Percentiles rank a stretch among this genome's conserved stretches.
phyloP scores from a whole-genome alignment of 2,329 filamentous ascomycete genomes.

The Beauveria pseudobassiana region DNA sequence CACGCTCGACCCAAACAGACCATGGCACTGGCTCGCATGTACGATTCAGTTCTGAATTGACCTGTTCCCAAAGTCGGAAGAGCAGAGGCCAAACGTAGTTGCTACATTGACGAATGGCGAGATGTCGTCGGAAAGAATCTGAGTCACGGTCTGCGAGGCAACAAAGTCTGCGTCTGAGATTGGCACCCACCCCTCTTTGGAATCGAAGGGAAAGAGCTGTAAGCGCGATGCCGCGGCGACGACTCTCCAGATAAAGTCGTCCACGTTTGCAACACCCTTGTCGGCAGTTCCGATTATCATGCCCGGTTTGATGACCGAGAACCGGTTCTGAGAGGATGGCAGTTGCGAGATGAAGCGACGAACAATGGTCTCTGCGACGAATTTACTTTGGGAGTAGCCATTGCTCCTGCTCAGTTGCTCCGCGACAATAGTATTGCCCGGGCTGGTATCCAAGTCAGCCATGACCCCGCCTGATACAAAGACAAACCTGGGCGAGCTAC shows the following conservation, averaged over 20 bases:
- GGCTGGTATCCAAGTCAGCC: neutral
- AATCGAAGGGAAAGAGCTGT: conserved; percentile 13
- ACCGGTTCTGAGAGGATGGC: conserved; percentile 1
- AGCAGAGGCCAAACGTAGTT: conserved; percentile 11
- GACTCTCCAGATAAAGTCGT: conserved; percentile 18
- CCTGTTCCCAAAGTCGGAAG: conserved; percentile 16
- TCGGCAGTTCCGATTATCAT: conserved; percentile 16
- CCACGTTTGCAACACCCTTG: conserved; percentile 17
- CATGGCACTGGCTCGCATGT: conserved; percentile 12
- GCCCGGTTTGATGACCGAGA: conserved; percentile 18
- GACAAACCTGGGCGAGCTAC: conserved; percentile 14
- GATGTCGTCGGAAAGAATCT: conserved; percentile 3
- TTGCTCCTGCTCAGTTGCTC: conserved; percentile 1
- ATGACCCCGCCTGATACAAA: conserved; percentile 19
- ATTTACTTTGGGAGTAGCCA: conserved; percentile 19
- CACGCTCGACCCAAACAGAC: conserved; percentile 14
- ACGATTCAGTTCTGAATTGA: conserved; percentile 12
- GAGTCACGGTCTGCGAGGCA: conserved; percentile 11
- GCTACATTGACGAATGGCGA: conserved; percentile 6
- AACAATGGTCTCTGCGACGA: conserved; percentile 17
- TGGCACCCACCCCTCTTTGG: neutral
- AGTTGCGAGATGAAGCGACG: neutral
- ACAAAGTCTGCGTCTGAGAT: conserved; percentile 14
- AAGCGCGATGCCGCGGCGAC: conserved; percentile 13
- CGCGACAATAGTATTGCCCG: neutral